Evolutionary conservation across 208 protist genomes (phyloP).

Genomic region (Willaertia magna): DNA sequence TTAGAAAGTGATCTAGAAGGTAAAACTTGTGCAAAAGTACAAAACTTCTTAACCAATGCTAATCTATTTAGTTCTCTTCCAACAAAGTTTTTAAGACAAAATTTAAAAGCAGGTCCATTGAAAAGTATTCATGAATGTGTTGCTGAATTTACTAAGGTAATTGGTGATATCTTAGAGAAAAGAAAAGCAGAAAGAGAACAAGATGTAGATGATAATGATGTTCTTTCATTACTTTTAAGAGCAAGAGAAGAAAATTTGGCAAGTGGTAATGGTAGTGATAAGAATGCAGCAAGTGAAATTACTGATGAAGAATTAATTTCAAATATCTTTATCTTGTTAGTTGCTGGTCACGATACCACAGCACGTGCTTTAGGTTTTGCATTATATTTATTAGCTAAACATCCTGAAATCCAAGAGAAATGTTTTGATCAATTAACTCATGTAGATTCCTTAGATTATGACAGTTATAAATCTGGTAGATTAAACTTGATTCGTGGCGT

Average conservation of each 20-base stretch:
- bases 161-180: background rate
- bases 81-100: too few relatives aligned
- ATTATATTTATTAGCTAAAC: background rate
- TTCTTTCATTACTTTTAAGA: background rate
- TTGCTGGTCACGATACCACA: slow-evolving; percentile 13
- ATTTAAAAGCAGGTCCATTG: too few relatives aligned
- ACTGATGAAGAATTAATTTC: background rate
- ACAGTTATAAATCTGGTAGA: background rate
- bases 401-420: background rate
- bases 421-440: too few relatives aligned
- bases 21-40: too few relatives aligned
- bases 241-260: too few relatives aligned
- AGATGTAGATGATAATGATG: background rate
- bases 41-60: too few relatives aligned
- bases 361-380: background rate
- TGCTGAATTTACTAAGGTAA: background rate
- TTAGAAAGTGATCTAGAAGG: background rate
- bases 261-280: background rate
- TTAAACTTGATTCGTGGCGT: background rate
- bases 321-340: background rate
- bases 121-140: background rate
- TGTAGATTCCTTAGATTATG: background rate
- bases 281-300: background rate
- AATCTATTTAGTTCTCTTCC: too few relatives aligned
- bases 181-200: background rate